Evolutionary conservation across 106 monocot genomes (phyloP).

Genomic region (Dendrobium chrysotoxum): DNA sequence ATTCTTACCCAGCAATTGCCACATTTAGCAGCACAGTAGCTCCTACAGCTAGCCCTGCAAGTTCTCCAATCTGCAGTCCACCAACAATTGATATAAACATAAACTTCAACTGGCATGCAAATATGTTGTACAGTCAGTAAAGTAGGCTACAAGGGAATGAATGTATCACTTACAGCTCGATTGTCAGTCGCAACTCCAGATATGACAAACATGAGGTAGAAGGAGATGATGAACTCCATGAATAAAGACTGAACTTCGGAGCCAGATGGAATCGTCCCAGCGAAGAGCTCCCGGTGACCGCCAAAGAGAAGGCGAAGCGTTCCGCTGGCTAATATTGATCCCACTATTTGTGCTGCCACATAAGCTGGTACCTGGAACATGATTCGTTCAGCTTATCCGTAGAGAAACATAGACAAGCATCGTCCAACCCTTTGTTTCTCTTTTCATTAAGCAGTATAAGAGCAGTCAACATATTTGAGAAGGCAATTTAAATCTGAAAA

Average conservation of each 20-base stretch:
- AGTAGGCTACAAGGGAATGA: too few species aligned
- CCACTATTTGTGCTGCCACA: slow-evolving; percentile 49
- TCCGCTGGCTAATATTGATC: slow-evolving; percentile 61
- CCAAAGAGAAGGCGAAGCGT: slow-evolving; percentile 65
- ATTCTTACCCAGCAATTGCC: slow-evolving; percentile 51
- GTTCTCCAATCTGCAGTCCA: slow-evolving; percentile 59
- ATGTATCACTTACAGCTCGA: slow-evolving; percentile 41
- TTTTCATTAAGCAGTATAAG: too few species aligned
- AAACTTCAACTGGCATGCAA: too few species aligned
- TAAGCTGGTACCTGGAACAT: slow-evolving; percentile 49
- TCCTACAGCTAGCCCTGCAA: slow-evolving; percentile 80
- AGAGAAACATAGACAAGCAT: too few species aligned
- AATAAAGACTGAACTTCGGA: slow-evolving; percentile 59
- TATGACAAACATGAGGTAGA: slow-evolving; percentile 94
- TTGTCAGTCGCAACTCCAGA: slow-evolving; percentile 91
- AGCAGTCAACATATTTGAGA: too few species aligned
- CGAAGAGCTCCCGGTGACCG: slow-evolving; percentile 33
- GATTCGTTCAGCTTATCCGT: background rate
- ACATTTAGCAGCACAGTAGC: slow-evolving; percentile 75
- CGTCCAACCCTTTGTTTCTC: too few species aligned
- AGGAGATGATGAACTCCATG: slow-evolving; percentile 75
- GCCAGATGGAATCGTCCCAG: slow-evolving; percentile 58
- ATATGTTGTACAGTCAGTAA: too few species aligned
- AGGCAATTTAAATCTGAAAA: too few species aligned
- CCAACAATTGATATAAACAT: background rate